Base-by-base conservation (phyloP, 2,329 filamentous ascomycete species). In the Aspergillus neotritici region DNA sequence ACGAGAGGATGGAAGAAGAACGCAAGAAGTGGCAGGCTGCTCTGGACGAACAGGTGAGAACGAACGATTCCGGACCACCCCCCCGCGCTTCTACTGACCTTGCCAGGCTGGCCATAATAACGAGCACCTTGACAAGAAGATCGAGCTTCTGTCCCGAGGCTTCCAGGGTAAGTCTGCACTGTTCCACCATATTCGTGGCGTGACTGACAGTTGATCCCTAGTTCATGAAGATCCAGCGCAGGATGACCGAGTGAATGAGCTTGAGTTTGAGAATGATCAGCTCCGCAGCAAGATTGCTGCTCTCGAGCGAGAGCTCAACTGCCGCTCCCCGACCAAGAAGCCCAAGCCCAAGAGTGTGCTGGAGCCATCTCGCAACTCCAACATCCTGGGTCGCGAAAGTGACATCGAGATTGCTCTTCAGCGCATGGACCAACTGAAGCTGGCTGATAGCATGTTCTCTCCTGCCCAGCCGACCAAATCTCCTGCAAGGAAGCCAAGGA, bases 81-180 rank as follows among this genome's bases (percentile, higher is more conserved):
- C 16, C 8, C 10, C 29, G 17, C 21, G 7, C n/a, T 31, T 11
- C 45, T 12, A 16, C 50, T 60, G 41, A 62, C n/a, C 2, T 3
- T 17, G 4, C 9, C 34, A 69, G 64, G 60, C 71, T 43, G 89
- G 94, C 55, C 79, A 82, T 34, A 82, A 82, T 40, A 88, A 95
- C 48, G 86, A 87, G 61, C 87, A 94, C 65, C 78, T 93, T 60
- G 90, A 97, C 63, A 80, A 80, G 52, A 98, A 98, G 69, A 77
- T 94, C 6, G 91, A 88, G 46, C 76, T 88, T 15, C 68, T 86
- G 29, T 77, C 80, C 43, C 71, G 78, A 40, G 76, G 77, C 8
- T 70, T 75, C 55, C 67, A 65, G 50, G 71, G 65, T 64, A 71
- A 63, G 60, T 52, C 21, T 6, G 8, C 13, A 28, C 6, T 25